Evolutionary conservation across 2,329 filamentous ascomycete genomes (phyloP).

Genomic region (Fusarium setosum): DNA sequence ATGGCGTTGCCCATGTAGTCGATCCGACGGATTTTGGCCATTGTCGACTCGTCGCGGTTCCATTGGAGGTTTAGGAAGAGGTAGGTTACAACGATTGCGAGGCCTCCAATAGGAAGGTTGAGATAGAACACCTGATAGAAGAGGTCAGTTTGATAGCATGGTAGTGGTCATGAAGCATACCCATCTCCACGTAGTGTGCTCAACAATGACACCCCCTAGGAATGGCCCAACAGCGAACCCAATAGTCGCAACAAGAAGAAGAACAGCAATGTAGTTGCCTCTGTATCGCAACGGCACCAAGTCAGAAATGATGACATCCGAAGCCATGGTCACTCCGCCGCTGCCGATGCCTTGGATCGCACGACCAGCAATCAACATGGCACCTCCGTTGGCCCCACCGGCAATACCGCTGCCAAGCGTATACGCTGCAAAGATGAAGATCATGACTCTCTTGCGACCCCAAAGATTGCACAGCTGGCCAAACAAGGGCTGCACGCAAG

Average conservation of each 20-base stretch:
- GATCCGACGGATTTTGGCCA: slow-evolving; percentile 49
- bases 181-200: slow-evolving; percentile 54
- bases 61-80: slow-evolving; percentile 53
- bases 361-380: slow-evolving; percentile 56
- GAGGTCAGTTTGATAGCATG: not conserved
- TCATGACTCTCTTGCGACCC: slow-evolving; percentile 57
- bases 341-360: slow-evolving; percentile 56
- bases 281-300: slow-evolving; percentile 61
- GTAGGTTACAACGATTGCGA: slow-evolving; percentile 45
- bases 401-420: slow-evolving; percentile 61
- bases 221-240: slow-evolving; percentile 50
- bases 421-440: slow-evolving; percentile 58
- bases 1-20: slow-evolving; percentile 59
- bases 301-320: slow-evolving; percentile 53
- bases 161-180: not conserved
- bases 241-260: slow-evolving; percentile 48
- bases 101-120: slow-evolving; percentile 53
- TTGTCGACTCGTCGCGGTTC: slow-evolving; percentile 33
- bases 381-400: slow-evolving; percentile 53
- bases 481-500: slow-evolving; percentile 58
- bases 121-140: slow-evolving; percentile 54
- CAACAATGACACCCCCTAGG: slow-evolving; percentile 44
- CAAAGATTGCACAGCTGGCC: slow-evolving; percentile 65
- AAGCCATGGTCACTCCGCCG: slow-evolving; percentile 45
- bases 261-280: slow-evolving; percentile 53